Percentiles rank a stretch among this genome's conserved stretches.
phyloP scores from a whole-genome alignment of 2,329 filamentous ascomycete species.

The Blastomyces silverae region DNA sequence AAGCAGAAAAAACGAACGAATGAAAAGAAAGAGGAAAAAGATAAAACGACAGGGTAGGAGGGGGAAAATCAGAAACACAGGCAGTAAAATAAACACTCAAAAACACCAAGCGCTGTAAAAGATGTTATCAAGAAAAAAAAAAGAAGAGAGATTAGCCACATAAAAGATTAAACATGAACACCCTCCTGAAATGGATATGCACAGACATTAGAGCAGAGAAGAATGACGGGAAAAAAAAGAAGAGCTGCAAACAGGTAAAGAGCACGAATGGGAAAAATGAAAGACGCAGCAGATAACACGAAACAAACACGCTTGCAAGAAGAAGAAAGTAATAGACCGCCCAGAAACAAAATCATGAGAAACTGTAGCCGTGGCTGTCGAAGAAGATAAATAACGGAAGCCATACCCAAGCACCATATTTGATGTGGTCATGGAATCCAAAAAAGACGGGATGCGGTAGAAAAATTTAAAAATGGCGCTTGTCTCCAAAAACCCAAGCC shows the following conservation, averaged over 20 bases:
- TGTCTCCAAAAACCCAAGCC: neutral
- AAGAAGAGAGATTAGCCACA: conserved; percentile 23
- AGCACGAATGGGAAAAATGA: conserved; percentile 16
- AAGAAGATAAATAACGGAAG: neutral
- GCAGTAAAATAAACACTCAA: neutral
- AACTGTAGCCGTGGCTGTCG: conserved; percentile 5
- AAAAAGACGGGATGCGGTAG: neutral
- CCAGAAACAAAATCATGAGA: conserved; percentile 10
- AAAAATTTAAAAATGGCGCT: neutral
- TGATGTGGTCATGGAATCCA: conserved; percentile 10
- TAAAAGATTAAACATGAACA: conserved; percentile 17
- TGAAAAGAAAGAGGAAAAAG: conserved; percentile 18
- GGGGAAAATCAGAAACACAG: neutral
- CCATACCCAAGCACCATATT: conserved; percentile 6
- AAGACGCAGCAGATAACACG: neutral
- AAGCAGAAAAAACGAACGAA: neutral
- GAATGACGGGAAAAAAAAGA: neutral
- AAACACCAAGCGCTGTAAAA: conserved; percentile 18
- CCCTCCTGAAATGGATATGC: conserved; percentile 15
- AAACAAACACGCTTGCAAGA: conserved; percentile 4
- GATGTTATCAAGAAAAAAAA: conserved; percentile 18
- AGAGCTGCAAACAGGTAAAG: conserved; percentile 17
- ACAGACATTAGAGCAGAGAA: conserved; percentile 7
- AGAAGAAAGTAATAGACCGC: neutral
- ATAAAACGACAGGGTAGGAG: conserved; percentile 17